Conservation (phyloP, 2,329 filamentous ascomycete species). For the Xylaria sp. region DNA sequence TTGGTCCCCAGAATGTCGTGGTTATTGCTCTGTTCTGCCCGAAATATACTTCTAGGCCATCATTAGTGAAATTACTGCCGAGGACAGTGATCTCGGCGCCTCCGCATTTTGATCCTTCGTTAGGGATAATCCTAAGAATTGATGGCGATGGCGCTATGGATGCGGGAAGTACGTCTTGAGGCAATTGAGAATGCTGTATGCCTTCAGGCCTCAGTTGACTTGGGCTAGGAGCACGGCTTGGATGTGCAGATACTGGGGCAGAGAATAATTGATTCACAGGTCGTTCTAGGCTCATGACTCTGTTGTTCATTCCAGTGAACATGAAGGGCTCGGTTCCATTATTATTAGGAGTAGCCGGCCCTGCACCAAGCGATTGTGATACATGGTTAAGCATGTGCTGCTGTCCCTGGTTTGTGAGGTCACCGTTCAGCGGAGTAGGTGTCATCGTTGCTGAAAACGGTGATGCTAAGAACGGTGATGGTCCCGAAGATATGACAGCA, state of each 20-base stretch:
- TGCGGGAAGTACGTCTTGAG: conserved; percentile 53
- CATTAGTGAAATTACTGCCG: conserved; percentile 78
- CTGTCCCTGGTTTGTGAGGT: conserved; percentile 41
- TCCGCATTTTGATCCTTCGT: conserved; percentile 79
- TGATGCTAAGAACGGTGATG: conserved; percentile 63
- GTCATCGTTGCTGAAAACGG: conserved; percentile 58
- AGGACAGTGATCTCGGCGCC: conserved; percentile 88
- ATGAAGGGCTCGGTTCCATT: conserved; percentile 55
- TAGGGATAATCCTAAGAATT: conserved; percentile 84
- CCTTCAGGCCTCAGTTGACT: conserved; percentile 55
- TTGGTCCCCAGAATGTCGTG: conserved; percentile 81
- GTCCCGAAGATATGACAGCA: conserved; percentile 46
- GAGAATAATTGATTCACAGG: conserved; percentile 71
- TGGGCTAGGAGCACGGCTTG: conserved; percentile 80
- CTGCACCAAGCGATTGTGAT: conserved; percentile 55
- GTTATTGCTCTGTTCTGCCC: conserved; percentile 69
- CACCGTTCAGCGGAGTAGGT: conserved; percentile 49
- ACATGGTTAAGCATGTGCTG: conserved; percentile 36
- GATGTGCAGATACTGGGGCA: conserved; percentile 72
- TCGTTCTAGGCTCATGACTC: conserved; percentile 69
- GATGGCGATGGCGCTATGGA: conserved; percentile 60
- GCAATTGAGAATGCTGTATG: conserved; percentile 49
- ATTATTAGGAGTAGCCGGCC: conserved; percentile 70
- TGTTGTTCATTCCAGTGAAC: conserved; percentile 61
- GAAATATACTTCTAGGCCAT: conserved; percentile 81